Evolutionary conservation across 192 early-diverging fungal species (phyloP).

Genomic region (Rhizophlyctis rosea): DNA sequence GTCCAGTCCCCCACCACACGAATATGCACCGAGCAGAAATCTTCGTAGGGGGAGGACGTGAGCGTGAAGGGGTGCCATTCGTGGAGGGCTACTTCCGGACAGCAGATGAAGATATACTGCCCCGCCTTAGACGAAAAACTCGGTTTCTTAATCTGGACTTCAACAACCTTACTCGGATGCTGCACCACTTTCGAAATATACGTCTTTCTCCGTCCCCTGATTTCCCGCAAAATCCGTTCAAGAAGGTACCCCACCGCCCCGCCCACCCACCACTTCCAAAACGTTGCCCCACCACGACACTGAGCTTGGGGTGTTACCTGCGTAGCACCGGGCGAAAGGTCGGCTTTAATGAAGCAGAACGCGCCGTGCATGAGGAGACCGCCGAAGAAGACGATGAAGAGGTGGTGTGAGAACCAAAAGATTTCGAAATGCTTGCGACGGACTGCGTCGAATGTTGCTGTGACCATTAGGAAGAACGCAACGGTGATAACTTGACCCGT

Average conservation of each 20-base stretch:
- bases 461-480: conserved; percentile 73
- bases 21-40: conserved; percentile 72
- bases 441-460: conserved; percentile 61
- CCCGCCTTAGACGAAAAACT: conserved; percentile 59
- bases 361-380: conserved; percentile 75
- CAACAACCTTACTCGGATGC: conserved; percentile 77
- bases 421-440: conserved; percentile 68
- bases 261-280: conserved; percentile 79
- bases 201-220: conserved; percentile 63
- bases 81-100: conserved; percentile 67
- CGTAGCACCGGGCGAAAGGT: conserved; percentile 24
- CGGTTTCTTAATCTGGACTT: conserved; percentile 74
- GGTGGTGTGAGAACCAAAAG: conserved; percentile 86
- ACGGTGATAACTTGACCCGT: conserved; percentile 76
- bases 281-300: conserved; percentile 69
- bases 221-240: conserved; percentile 71
- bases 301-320: conserved; percentile 7
- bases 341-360: conserved; percentile 77
- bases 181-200: conserved; percentile 77
- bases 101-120: conserved; percentile 77
- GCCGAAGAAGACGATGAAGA: conserved; percentile 83
- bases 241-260: conserved; percentile 65
- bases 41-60: conserved; percentile 76
- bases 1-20: conserved; percentile 78
- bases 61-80: conserved; percentile 87